These are phyloP conservation scores for Trichophyton equinum DNA, from an alignment of 2,329 filamentous ascomycete genomes.

Conservation along the genomic window DNA sequence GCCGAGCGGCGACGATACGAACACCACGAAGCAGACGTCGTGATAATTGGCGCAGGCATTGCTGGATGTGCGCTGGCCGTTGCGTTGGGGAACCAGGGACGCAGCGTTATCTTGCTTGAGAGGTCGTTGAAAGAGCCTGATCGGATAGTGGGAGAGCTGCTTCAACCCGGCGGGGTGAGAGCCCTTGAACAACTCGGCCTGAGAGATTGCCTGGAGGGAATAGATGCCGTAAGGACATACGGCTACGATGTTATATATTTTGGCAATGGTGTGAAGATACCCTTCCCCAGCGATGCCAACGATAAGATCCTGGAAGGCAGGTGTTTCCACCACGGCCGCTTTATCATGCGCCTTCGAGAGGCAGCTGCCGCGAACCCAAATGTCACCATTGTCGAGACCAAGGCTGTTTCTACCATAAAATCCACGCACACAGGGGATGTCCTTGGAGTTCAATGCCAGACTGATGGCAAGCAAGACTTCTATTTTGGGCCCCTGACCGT, in stretches of 20 bases:
- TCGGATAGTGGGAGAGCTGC: constrained; percentile 85
- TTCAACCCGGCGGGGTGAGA: constrained; percentile 81
- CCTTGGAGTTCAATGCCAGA: constrained; percentile 67
- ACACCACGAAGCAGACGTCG: constrained; percentile 61
- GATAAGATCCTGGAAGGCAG: constrained; percentile 54
- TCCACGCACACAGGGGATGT: constrained; percentile 58
- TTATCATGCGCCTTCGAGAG: constrained; percentile 68
- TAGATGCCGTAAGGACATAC: constrained; percentile 69
- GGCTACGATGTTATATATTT: constrained; percentile 85
- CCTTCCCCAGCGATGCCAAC: constrained; percentile 55
- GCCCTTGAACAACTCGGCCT: constrained; percentile 73
- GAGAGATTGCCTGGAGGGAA: constrained; percentile 68
- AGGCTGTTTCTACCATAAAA: constrained; percentile 62
- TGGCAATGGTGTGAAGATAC: constrained; percentile 57
- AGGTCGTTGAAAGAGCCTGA: constrained; percentile 82
- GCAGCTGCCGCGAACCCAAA: constrained; percentile 65
- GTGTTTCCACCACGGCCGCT: constrained; percentile 87
- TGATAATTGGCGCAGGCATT: constrained; percentile 84
- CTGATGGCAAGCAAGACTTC: constrained; percentile 53
- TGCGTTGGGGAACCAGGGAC: constrained; percentile 73
- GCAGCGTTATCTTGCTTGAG: constrained; percentile 83
- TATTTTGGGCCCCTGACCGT: constrained; percentile 87
- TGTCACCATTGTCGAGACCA: constrained; percentile 83
- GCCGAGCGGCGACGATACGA: constrained; percentile 37
- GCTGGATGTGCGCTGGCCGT: constrained; percentile 79